Conservation (phyloP, 2,329 filamentous ascomycete genomes). For the Fusarium incarnatum region DNA sequence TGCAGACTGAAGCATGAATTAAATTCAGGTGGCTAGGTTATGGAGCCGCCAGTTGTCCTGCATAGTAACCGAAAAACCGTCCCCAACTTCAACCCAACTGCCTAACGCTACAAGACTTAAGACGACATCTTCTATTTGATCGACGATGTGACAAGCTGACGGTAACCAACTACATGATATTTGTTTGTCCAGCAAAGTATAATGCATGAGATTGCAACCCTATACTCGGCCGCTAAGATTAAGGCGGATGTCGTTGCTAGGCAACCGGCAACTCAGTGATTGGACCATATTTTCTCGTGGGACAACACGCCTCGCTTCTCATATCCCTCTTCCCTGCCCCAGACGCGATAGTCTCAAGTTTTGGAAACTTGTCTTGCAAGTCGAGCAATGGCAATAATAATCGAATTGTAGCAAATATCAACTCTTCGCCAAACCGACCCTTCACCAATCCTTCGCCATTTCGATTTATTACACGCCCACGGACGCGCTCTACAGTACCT, state of each 20-base stretch:
- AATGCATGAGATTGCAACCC: constrained; percentile 26
- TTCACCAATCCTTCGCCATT: constrained; percentile 35
- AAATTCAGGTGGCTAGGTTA: background rate
- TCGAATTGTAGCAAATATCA: constrained; percentile 57
- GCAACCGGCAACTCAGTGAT: constrained; percentile 49
- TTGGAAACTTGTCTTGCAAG: constrained; percentile 48
- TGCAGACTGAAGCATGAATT: background rate
- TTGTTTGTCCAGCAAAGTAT: background rate
- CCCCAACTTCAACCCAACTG: background rate
- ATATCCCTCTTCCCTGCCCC: constrained; percentile 39
- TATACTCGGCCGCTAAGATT: constrained; percentile 25
- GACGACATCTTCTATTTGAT: background rate
- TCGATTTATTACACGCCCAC: constrained; percentile 25
- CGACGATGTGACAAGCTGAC: background rate
- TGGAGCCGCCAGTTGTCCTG: constrained; percentile 5
- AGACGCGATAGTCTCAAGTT: constrained; percentile 54
- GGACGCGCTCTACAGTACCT: constrained; percentile 34
- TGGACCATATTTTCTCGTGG: constrained; percentile 43
- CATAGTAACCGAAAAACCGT: background rate
- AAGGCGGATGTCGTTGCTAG: constrained; percentile 46
- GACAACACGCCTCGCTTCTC: constrained; percentile 46
- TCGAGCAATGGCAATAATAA: constrained; percentile 53
- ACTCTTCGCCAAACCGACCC: constrained; percentile 22
- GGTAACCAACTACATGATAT: background rate
- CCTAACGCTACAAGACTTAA: background rate